Percentiles rank a stretch among this genome's conserved stretches.
phyloP scores from a whole-genome alignment of 2,329 filamentous ascomycete species.

The Pestalotiopsis sp. region DNA sequence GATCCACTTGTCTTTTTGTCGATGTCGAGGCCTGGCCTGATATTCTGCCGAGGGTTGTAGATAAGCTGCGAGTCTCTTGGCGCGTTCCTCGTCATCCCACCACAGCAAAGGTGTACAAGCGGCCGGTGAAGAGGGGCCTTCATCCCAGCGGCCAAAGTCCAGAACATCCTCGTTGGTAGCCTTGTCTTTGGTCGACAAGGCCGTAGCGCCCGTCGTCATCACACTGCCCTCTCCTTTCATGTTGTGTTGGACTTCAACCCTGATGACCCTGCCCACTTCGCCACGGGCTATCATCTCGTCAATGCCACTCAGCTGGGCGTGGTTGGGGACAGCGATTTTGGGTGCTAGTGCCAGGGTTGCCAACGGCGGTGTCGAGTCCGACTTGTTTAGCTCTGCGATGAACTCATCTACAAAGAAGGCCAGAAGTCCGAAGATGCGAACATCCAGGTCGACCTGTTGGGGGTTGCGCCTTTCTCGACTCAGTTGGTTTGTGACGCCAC shows the following conservation, averaged over 20 bases:
- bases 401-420: conserved; percentile 45
- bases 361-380: conserved; percentile 32
- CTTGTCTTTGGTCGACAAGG: conserved; percentile 16
- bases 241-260: conserved; percentile 17
- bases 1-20: conserved; percentile 19
- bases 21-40: no score
- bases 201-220: conserved; percentile 11
- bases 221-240: conserved; percentile 1
- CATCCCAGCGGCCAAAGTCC: conserved; percentile 49
- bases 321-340: conserved; percentile 37
- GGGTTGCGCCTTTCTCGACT: conserved; percentile 33
- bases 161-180: conserved; percentile 37
- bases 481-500: no score
- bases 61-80: conserved; percentile 45
- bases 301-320: conserved; percentile 27
- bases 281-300: conserved; percentile 31
- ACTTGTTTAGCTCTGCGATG: conserved; percentile 38
- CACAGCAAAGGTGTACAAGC: conserved; percentile 34
- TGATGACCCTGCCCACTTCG: conserved; percentile 27
- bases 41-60: conserved; percentile 38
- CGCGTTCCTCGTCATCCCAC: conserved; percentile 52
- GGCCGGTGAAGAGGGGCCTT: conserved; percentile 18
- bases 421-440: conserved; percentile 40
- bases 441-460: conserved; percentile 39
- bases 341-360: conserved; percentile 51